These are phyloP conservation scores for Olyra latifolia DNA, from an alignment of 176 grass and related monocot genomes.

Conservation along the genomic window DNA sequence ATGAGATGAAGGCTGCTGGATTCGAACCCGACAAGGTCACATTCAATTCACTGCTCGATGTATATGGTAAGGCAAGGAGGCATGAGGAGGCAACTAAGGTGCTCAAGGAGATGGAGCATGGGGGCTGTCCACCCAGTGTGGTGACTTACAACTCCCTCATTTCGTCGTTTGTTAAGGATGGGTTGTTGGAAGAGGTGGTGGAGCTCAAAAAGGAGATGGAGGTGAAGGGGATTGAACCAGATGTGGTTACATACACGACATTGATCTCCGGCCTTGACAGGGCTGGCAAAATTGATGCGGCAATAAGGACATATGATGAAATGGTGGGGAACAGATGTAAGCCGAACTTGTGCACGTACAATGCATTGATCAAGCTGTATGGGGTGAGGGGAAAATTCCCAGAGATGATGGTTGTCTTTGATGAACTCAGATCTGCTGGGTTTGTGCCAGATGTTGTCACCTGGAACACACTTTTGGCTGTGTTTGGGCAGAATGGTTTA, in stretches of 20 bases:
- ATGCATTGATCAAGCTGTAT: slow-evolving; percentile 85
- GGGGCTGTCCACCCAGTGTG: slow-evolving; percentile 58
- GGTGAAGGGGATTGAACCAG: slow-evolving; percentile 63
- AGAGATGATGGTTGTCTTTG: slow-evolving; percentile 84
- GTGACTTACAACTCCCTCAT: slow-evolving; percentile 86
- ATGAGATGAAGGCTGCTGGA: slow-evolving; percentile 73
- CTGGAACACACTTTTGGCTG: slow-evolving; percentile 80
- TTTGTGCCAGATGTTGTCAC: slow-evolving; percentile 74
- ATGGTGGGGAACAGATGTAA: slow-evolving; percentile 66
- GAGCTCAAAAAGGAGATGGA: slow-evolving; percentile 75
- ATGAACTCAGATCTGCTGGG: slow-evolving; percentile 60
- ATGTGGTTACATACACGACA: slow-evolving; percentile 93
- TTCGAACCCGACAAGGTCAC: slow-evolving; percentile 74
- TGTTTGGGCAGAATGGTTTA: slow-evolving; percentile 91
- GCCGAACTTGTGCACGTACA: slow-evolving; percentile 88
- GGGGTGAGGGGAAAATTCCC: slow-evolving; percentile 72
- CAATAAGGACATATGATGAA: slow-evolving; percentile 58
- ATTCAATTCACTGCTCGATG: slow-evolving; percentile 80
- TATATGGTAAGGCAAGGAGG: slow-evolving; percentile 76
- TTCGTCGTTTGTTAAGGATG: slow-evolving; percentile 74
- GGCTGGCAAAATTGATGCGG: slow-evolving; percentile 66
- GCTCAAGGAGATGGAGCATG: slow-evolving; percentile 70
- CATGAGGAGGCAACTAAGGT: slow-evolving; percentile 56
- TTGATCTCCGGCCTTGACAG: slow-evolving; percentile 83
- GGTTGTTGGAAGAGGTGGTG: slow-evolving; percentile 64